A percentile compares a stretch with the other conserved stretches of the same genome.
Evolutionary conservation across 805 yeast genomes (phyloP).

Genomic region (Metschnikowia rubicola): DNA sequence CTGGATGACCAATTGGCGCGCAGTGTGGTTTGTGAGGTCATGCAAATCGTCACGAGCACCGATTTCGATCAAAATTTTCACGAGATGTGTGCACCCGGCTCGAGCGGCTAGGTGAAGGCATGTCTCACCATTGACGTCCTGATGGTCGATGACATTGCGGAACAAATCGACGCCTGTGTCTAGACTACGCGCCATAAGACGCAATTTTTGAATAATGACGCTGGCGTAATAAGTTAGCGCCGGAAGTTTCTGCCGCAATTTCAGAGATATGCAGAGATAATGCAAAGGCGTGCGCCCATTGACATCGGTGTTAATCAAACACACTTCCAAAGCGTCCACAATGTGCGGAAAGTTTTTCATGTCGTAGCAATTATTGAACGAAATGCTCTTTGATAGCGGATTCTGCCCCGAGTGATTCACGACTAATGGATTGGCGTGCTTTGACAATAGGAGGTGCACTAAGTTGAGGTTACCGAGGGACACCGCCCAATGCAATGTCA

Average conservation of each 20-base stretch:
- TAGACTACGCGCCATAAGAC: conserved; percentile 38
- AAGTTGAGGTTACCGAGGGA: conserved; percentile 84
- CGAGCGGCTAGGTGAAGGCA: conserved; percentile 76
- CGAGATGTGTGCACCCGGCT: conserved; percentile 66
- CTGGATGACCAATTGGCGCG: conserved; percentile 40
- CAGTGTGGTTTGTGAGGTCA: conserved; percentile 43
- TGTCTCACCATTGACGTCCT: conserved; percentile 81
- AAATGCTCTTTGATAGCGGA: conserved; percentile 78
- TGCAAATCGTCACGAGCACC: conserved; percentile 67
- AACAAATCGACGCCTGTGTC: conserved; percentile 50
- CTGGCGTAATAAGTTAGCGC: conserved; percentile 84
- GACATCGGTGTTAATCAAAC: conserved; percentile 73
- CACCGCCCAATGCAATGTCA: conserved; percentile 96
- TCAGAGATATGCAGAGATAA: conserved; percentile 71
- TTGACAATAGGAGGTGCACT: conserved; percentile 67
- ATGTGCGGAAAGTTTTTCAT: conserved; percentile 76
- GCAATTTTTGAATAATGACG: conserved; percentile 66
- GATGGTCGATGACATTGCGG: conserved; percentile 64
- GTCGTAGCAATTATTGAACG: conserved; percentile 84
- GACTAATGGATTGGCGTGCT: conserved; percentile 64
- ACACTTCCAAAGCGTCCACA: conserved; percentile 69
- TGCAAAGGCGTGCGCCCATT: conserved; percentile 78
- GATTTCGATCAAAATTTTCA: conserved; percentile 74
- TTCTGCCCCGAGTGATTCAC: conserved; percentile 72
- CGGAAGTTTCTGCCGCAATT: conserved; percentile 63